Percentiles rank a stretch among this genome's conserved stretches.
These are phyloP conservation scores for Phytophthora melonis DNA, from an alignment of 352 stramenopile species.

Conservation along the genomic window DNA sequence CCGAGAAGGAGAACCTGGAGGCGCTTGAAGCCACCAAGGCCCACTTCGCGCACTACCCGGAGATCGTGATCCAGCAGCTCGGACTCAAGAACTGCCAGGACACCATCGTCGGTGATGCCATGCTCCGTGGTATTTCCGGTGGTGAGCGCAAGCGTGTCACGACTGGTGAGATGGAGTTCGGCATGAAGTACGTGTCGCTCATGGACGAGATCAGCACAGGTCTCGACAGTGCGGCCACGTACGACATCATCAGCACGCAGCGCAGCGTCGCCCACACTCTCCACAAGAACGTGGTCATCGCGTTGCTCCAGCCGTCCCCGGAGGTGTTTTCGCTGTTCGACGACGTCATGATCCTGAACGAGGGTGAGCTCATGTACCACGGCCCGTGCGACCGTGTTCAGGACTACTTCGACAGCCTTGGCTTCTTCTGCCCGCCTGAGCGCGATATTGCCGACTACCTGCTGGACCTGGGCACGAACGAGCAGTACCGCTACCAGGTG, in stretches of 20 bases:
- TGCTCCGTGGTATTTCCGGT: conserved; percentile 55
- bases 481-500: conserved; percentile 41
- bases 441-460: conserved; percentile 47
- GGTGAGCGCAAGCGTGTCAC: conserved; percentile 72
- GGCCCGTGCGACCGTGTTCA: conserved; percentile 30
- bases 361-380: conserved; percentile 77
- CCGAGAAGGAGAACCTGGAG: conserved; percentile 2
- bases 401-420: conserved; percentile 47
- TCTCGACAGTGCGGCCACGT: conserved; percentile 64
- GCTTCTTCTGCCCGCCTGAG: conserved; percentile 38
- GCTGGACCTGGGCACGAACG: conserved; percentile 34
- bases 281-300: conserved; percentile 57
- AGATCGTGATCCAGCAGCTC: conserved; percentile 48
- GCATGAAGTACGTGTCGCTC: conserved; percentile 69
- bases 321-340: conserved; percentile 90
- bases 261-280: conserved; percentile 35
- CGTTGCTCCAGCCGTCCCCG: conserved; percentile 79
- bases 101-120: no score
- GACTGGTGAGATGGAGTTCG: conserved; percentile 74
- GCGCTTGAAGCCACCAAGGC: conserved; percentile 17
- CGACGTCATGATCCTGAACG: conserved; percentile 47
- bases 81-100: conserved; percentile 38
- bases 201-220: conserved; percentile 84
- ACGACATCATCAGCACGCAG: conserved; percentile 65
- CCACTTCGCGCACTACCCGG: conserved; percentile 39